Base-by-base conservation (phyloP, 164 flowering plant genomes). In the grape (Vitis vinifera) region DNA sequence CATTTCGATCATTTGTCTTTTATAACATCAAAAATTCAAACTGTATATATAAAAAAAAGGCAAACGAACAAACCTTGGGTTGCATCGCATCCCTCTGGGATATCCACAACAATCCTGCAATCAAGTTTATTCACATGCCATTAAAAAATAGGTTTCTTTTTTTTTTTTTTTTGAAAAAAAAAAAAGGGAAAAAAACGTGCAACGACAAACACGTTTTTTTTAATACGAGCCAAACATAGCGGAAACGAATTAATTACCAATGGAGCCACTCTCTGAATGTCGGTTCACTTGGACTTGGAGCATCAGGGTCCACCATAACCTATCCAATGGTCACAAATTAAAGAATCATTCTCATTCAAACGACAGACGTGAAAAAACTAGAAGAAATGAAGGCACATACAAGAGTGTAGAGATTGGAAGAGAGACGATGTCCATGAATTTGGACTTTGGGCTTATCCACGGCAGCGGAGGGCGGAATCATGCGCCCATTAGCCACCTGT, bases 281-380 rank as follows among this genome's bases (percentile, higher is more conserved):
- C 3, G 76, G 76, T 47, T 82, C 78, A 73, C 85, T 82, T 0
- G 85, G 85, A 47, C 81, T 79, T 15, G 82, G 85, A 67, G 85
- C 82, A 77, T 82, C 82, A 14, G 85, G 85, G 51, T 82, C 82
- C 55, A 79, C 81, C 85, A 82, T 79, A n/a, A 79, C 72, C 85
- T 79, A 31, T 15, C 23, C 23, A 62, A 16, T 3, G 17, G 10
- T 17, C 17, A 57, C 30, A 16, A 16, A 8, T 11, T 19, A 11
- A 27, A 59, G 37, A 37, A 37, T 37, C 44, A 37, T 37, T 37
- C 44, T 37, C 44, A 4, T 37, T 37, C 5, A 2, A 37, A 37
- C 1, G 7, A 37, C 44, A 37, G 44, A 37, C 7, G 7, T 37
- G 44, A 6, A 6, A 37, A 37, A 37, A 37, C 44, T 37, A 2